Conservation (phyloP, 1,139 yeast genomes). For the Geotrichum bryndzae region DNA sequence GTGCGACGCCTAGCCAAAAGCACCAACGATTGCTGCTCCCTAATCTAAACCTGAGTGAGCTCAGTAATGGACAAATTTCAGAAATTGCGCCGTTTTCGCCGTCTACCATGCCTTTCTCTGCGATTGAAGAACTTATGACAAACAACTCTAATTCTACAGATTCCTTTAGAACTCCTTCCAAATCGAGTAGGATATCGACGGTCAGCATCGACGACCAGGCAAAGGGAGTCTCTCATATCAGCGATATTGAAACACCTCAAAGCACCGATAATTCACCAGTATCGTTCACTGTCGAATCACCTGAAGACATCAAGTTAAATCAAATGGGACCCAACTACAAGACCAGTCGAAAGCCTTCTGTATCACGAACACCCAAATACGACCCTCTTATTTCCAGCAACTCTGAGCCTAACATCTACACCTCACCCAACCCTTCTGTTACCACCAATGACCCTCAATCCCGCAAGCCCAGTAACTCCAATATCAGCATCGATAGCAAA, state of each 20-base stretch:
- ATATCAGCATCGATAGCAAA: background rate
- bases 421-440: conserved; percentile 12
- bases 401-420: conserved; percentile 8
- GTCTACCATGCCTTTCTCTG: conserved; percentile 11
- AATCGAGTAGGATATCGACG: conserved; percentile 10
- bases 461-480: background rate
- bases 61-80: conserved; percentile 11
- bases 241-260: conserved; percentile 3
- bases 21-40: conserved; percentile 22
- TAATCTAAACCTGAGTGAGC: conserved; percentile 19
- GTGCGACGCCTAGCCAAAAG: conserved; percentile 6
- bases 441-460: background rate
- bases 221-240: background rate
- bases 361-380: background rate
- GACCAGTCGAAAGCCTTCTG: background rate
- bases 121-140: conserved; percentile 15
- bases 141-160: background rate
- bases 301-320: conserved; percentile 7
- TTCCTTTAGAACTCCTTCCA: background rate
- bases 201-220: background rate
- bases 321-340: background rate
- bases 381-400: background rate
- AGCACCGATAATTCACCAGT: conserved; percentile 10
- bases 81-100: conserved; percentile 5
- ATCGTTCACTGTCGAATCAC: conserved; percentile 7